Base-by-base conservation (phyloP, 805 yeast genomes). In the Candida andamanensis region DNA sequence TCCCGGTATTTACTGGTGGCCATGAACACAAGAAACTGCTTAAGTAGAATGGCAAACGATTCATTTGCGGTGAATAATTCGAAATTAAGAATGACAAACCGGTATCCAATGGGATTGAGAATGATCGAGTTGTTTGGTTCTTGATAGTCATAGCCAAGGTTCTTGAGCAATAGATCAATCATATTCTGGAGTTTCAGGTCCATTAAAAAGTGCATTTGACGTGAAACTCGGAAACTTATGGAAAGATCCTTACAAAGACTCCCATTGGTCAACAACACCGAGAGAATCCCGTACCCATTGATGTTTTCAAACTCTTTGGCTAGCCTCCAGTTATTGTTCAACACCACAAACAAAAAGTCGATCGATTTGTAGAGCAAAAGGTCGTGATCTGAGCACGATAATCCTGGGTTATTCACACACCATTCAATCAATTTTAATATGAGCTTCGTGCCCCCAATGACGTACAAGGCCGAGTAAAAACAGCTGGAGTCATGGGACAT, bases 61-160 rank as follows among this genome's bases (percentile, higher is more conserved):
- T 73, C 77, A 34, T 63, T 63, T 75, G 85, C 80, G 14, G 75
- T 58, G 33, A 76, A 81, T 39, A 81, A 67, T 39, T 85, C 87
- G 13, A 78, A 63, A 23, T 83, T 63, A 26, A 85, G 50, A 1
- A 62, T 36, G 13, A 64, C 39, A 25, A 64, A 54, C 21, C 74
- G 66, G 47, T 80, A 86, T 0, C 80, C 81, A 2, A 56, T 37
- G 1, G 72, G 64, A 42, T 82, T 78, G 6, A 61, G 56, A 2
- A 85, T 60, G 2, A 79, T 50, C 0, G 90, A 78, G 6, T 76
- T 75, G 20, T 60, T 54, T 0, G 82, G 76, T 21, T 71, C 58
- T 1, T 46, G 36, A 21, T 60, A 61, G 41, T 76, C 64, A 51
- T 74, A 78, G 0, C 92, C 94, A 26, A 72, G 64, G 47, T 65